Evolutionary conservation across 2,329 filamentous ascomycete species (phyloP).

Genomic region (Lachnellula arida): DNA sequence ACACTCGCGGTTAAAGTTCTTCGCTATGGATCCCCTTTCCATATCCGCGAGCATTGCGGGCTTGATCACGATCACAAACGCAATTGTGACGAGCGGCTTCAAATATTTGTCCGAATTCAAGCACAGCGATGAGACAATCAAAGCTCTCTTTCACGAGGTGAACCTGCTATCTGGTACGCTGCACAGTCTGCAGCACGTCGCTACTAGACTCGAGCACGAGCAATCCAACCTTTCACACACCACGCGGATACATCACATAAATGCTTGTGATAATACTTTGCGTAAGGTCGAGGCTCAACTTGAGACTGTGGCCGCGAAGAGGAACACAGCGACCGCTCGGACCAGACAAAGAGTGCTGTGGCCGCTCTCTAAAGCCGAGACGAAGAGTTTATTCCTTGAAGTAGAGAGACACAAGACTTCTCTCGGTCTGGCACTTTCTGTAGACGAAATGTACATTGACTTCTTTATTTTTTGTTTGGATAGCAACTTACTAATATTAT

Average conservation of each 20-base stretch:
- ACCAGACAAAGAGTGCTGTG: no score
- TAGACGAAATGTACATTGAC: no score
- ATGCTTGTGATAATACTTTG: neutral
- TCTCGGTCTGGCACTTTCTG: no score
- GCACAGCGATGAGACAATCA: conserved; percentile 1
- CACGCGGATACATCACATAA: neutral
- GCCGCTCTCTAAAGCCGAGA: no score
- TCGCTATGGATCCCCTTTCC: conserved; percentile 6
- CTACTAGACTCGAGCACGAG: neutral
- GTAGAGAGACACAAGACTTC: no score
- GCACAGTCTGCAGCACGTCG: neutral
- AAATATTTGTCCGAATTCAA: conserved; percentile 10
- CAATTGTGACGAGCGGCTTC: conserved; percentile 3
- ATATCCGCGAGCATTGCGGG: conserved; percentile 8
- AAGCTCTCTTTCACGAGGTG: conserved; percentile 7
- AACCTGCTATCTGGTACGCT: conserved; percentile 9
- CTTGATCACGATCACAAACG: conserved; percentile 7
- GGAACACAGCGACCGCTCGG: no score
- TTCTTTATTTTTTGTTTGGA: no score
- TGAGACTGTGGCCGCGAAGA: neutral
- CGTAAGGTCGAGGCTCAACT: neutral
- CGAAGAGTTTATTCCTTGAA: no score
- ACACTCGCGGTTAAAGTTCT: neutral
- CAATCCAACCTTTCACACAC: neutral
- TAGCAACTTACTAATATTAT: no score